A percentile compares a stretch with the other conserved stretches of the same genome.
Conservation (phyloP, 2,329 filamentous ascomycete genomes). For the Tolypocladium tropicale region DNA sequence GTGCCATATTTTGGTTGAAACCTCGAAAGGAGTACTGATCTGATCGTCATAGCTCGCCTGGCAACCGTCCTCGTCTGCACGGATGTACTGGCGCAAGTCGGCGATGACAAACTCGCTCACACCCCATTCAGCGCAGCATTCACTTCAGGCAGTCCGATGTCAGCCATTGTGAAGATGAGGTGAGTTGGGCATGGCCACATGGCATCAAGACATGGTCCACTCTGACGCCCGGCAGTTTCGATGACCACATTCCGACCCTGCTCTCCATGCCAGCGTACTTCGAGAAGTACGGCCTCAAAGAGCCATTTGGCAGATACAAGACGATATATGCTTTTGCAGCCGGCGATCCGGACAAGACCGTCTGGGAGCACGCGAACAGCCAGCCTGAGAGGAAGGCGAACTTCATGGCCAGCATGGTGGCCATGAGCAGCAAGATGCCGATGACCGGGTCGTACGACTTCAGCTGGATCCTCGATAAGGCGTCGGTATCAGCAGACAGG, state of each 20-base stretch:
- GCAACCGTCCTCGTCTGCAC: slow-evolving; percentile 2
- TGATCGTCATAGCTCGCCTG: slow-evolving; percentile 1
- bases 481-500: neutral
- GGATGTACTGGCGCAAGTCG: slow-evolving; percentile 2
- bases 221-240: slow-evolving; percentile 11
- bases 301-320: slow-evolving; percentile 15
- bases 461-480: slow-evolving; percentile 13
- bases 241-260: slow-evolving; percentile 11
- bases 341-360: slow-evolving; percentile 15
- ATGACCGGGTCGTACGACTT: slow-evolving; percentile 19
- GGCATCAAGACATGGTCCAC: neutral
- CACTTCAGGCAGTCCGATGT: neutral
- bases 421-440: slow-evolving; percentile 11
- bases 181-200: neutral
- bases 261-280: slow-evolving; percentile 20
- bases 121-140: neutral
- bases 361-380: slow-evolving; percentile 20
- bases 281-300: slow-evolving; percentile 16
- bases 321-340: slow-evolving; percentile 16
- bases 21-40: neutral
- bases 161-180: neutral
- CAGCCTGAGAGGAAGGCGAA: slow-evolving; percentile 11
- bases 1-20: neutral
- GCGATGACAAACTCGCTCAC: neutral
- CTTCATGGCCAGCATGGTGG: slow-evolving; percentile 19